These are phyloP conservation scores for Torrubiella hemipterigena DNA, from an alignment of 2,329 filamentous ascomycete genomes.

Conservation along the genomic window DNA sequence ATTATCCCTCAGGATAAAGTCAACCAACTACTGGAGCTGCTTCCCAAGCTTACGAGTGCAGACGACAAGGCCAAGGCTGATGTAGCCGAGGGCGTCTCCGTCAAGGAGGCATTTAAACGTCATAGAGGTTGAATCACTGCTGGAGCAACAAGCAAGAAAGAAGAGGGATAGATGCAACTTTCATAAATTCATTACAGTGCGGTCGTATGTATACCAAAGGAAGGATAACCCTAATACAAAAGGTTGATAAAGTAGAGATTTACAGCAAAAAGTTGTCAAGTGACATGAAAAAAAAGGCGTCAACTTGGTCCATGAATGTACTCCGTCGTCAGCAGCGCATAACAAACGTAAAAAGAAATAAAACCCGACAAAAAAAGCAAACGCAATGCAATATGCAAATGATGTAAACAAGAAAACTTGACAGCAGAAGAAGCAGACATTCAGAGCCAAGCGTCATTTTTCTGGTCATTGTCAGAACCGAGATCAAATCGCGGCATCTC, in stretches of 20 bases:
- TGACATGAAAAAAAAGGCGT: constrained; percentile 3
- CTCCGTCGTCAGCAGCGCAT: too few relatives aligned
- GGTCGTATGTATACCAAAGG: constrained; percentile 14
- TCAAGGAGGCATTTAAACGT: constrained; percentile 54
- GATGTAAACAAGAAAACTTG: not conserved
- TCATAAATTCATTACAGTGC: constrained; percentile 26
- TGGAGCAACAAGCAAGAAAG: not conserved
- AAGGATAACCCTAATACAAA: too few relatives aligned
- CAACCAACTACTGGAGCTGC: constrained; percentile 45
- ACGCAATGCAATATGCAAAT: constrained; percentile 2
- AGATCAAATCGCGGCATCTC: constrained; percentile 48
- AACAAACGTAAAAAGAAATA: constrained; percentile 5
- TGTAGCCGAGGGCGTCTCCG: constrained; percentile 47
- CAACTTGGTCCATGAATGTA: too few relatives aligned
- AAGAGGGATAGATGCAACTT: not conserved
- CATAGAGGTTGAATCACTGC: constrained; percentile 28
- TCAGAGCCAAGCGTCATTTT: constrained; percentile 1
- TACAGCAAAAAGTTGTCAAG: too few relatives aligned
- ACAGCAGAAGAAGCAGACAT: constrained; percentile 1
- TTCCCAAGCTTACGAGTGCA: constrained; percentile 36
- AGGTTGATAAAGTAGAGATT: too few relatives aligned
- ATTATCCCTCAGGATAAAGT: constrained; percentile 52
- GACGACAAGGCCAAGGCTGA: constrained; percentile 53
- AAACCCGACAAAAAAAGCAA: constrained; percentile 5
- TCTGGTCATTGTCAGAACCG: constrained; percentile 19